Evolutionary conservation across 1,139 yeast species (phyloP).

Genomic region (Meyerozyma carpophila): DNA sequence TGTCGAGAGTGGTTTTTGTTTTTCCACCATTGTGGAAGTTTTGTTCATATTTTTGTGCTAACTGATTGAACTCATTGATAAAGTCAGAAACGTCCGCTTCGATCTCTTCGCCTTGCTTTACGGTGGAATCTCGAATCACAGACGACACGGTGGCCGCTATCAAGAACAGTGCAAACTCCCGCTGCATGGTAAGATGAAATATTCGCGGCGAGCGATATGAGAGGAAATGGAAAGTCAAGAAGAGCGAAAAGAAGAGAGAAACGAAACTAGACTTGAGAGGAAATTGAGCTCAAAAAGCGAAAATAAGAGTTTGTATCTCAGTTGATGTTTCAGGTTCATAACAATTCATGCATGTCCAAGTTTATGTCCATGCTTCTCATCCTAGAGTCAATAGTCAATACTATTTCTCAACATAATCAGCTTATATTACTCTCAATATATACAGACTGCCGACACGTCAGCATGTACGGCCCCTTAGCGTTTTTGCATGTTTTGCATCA

Average conservation of each 20-base stretch:
- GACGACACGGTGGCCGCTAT: constrained; percentile 28
- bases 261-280: neutral
- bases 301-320: too few species aligned
- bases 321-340: too few species aligned
- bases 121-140: constrained; percentile 13
- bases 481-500: constrained; percentile 45
- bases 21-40: constrained; percentile 7
- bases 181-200: constrained; percentile 7
- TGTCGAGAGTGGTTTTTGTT: constrained; percentile 5
- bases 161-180: constrained; percentile 20
- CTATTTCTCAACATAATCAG: constrained; percentile 1
- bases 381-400: too few species aligned
- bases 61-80: constrained; percentile 13
- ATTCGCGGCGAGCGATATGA: neutral
- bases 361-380: too few species aligned
- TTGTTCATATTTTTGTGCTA: constrained; percentile 12
- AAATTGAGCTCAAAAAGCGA: too few species aligned
- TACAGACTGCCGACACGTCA: constrained; percentile 1
- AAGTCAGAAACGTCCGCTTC: constrained; percentile 14
- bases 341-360: too few species aligned
- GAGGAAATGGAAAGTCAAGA: neutral
- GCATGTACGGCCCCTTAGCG: neutral
- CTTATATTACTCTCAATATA: constrained; percentile 2
- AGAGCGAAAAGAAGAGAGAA: neutral
- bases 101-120: constrained; percentile 9